Percentiles rank a stretch among this genome's conserved stretches.
Evolutionary conservation across 805 yeast species (phyloP).

Genomic region (Ogataea paraovalis): DNA sequence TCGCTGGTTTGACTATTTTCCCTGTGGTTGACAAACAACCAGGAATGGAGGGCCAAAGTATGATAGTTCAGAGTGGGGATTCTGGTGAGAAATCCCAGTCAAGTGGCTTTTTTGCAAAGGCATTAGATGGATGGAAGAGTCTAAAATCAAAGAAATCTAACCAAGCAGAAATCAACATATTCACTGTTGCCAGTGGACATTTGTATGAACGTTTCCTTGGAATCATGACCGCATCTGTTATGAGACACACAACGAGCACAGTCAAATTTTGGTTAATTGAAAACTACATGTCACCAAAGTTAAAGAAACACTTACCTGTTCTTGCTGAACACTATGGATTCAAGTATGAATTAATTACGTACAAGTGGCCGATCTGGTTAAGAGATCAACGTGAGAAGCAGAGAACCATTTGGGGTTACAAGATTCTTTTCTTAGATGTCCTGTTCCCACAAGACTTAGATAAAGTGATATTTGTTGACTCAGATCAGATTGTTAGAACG

Average conservation of each 20-base stretch:
- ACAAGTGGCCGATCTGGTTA: constrained; percentile 92
- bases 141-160: constrained; percentile 9
- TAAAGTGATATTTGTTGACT: constrained; percentile 80
- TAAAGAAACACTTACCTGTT: constrained; percentile 55
- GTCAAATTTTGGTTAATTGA: constrained; percentile 87
- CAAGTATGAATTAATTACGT: constrained; percentile 72
- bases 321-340: constrained; percentile 58
- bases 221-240: constrained; percentile 79
- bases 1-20: constrained; percentile 43
- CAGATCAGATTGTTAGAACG: constrained; percentile 76
- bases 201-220: constrained; percentile 68
- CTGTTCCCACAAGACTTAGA: constrained; percentile 75
- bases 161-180: constrained; percentile 70
- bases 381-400: constrained; percentile 73
- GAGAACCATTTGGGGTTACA: constrained; percentile 84
- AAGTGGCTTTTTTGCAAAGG: neutral
- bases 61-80: constrained; percentile 3
- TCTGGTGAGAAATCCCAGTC: constrained; percentile 6
- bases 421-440: constrained; percentile 81
- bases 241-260: constrained; percentile 55
- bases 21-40: constrained; percentile 39
- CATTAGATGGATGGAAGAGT: constrained; percentile 4
- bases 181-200: constrained; percentile 80
- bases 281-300: constrained; percentile 69
- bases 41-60: constrained; percentile 33